phyloP scores from a whole-genome alignment of 1,284 basidiomycete genomes.

The Pseudozyma sp. region DNA sequence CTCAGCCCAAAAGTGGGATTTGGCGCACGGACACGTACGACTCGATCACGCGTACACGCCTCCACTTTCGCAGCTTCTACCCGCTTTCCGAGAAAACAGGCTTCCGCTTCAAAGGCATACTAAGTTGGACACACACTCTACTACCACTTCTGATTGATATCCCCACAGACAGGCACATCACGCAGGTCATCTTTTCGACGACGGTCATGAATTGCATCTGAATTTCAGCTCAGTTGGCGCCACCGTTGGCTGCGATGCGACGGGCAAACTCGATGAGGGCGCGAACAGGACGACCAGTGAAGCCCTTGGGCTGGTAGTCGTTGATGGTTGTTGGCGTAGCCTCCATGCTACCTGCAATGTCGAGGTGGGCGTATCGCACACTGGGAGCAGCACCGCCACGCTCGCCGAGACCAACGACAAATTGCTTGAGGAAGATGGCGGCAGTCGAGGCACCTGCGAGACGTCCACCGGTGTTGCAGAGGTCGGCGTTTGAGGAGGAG shows the following conservation, averaged over 20 bases:
- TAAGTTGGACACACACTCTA: too few species aligned
- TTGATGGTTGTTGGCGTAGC: constrained; percentile 69
- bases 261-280: constrained; percentile 71
- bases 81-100: constrained; percentile 20
- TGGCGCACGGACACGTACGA: constrained; percentile 33
- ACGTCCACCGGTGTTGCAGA: constrained; percentile 80
- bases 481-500: constrained; percentile 80
- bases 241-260: constrained; percentile 33
- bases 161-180: too few species aligned
- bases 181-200: too few species aligned
- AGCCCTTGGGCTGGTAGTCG: constrained; percentile 80
- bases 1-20: constrained; percentile 4
- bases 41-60: constrained; percentile 36
- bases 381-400: constrained; percentile 47
- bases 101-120: neutral
- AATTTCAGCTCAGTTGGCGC: constrained; percentile 4
- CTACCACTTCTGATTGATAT: too few species aligned
- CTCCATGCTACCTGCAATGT: constrained; percentile 83
- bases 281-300: constrained; percentile 84
- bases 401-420: constrained; percentile 72
- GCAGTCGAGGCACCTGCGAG: constrained; percentile 83
- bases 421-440: constrained; percentile 83
- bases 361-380: constrained; percentile 69
- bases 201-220: too few species aligned
- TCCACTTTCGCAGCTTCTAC: constrained; percentile 18